Base-by-base conservation (phyloP, 2,329 filamentous ascomycete genomes). In the Botrytis elliptica region DNA sequence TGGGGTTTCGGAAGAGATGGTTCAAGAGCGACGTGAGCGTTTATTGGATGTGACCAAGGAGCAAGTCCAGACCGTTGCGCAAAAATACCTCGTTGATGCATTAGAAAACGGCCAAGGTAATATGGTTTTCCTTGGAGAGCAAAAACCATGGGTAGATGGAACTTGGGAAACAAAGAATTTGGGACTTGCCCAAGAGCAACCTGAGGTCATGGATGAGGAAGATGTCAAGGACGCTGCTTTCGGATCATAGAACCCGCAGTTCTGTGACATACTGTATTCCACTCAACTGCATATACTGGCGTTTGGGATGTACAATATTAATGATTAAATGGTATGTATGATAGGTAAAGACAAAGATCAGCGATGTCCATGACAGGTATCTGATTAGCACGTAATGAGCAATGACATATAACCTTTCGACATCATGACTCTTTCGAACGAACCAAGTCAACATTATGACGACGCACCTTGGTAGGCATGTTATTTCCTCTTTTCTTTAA, bases 1-100 rank as follows among this genome's bases (percentile, higher is more conserved):
- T 44, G 94, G 94, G 20, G 88, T 99, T 52, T 93, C 92, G 1
- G 89, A 96, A 74, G 92, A 94, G 79, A 97, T 98, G 94, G 91
- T 92, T 80, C 94, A 98, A 84, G 88, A 85, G 79, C 90, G 93
- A 82, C 88, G 96, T 78, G 93, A 96, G 83, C 90, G 92, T 80
- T 86, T 99, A 73, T 87, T 99, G 6, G 95, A 98, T 81, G 95
- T 98, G 57, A 93, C 88, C 4, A 90, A 90, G 75, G 89, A 92
- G 76, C 91, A 97, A 78, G 92, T 99, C 16, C 90, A 91, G 75
- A 87, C 91, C 60, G 95, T 91, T 20, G 96, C 96, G 0, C 91
- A 97, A 79, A 88, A 90, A 78, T 97, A 94, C 81, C 85, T 97
- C 22, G 91, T 97, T 42, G 88, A 93, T 64, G 86, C 86, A 8